These are phyloP conservation scores for Stramenopiles sp. DNA, from an alignment of 352 stramenopile species.

Conservation along the genomic window DNA sequence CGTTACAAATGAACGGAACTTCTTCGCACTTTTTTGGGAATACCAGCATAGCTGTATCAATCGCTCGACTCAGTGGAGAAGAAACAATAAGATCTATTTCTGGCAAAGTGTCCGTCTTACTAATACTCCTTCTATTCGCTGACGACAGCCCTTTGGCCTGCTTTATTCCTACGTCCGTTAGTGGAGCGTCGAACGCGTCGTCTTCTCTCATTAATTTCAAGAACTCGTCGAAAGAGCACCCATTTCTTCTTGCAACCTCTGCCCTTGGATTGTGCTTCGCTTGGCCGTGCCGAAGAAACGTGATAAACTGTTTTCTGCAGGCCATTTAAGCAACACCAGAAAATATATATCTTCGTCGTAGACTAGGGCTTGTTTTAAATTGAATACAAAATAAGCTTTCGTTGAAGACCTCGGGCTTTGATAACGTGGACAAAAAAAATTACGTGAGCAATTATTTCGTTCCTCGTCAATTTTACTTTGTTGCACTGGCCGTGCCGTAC, in stretches of 20 bases:
- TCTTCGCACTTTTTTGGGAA: not conserved
- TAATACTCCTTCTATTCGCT: too few relatives aligned
- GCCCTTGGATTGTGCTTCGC: conserved; percentile 36
- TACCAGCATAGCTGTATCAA: conserved; percentile 32
- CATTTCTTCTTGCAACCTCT: conserved; percentile 27
- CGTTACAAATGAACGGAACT: conserved; percentile 19
- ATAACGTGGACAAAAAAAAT: too few relatives aligned
- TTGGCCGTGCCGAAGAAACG: conserved; percentile 35
- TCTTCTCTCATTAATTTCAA: conserved; percentile 33
- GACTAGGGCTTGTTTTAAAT: too few relatives aligned
- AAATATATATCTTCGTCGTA: too few relatives aligned
- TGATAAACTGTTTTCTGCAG: too few relatives aligned
- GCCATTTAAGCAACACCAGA: too few relatives aligned
- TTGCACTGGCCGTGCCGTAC: too few relatives aligned
- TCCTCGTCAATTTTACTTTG: too few relatives aligned
- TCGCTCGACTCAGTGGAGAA: conserved; percentile 29
- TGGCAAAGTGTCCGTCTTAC: not conserved
- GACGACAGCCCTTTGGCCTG: conserved; percentile 22
- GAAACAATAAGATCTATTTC: conserved; percentile 31
- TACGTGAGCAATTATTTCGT: too few relatives aligned
- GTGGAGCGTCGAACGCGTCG: conserved; percentile 29
- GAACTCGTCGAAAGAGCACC: conserved; percentile 35
- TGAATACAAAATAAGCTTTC: too few relatives aligned
- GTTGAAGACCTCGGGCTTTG: too few relatives aligned
- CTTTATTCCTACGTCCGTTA: conserved; percentile 29